Percentiles rank a stretch among this genome's conserved stretches.
Evolutionary conservation across 169 alveolate species (phyloP).

Genomic region (Plasmodium knowlesi): DNA sequence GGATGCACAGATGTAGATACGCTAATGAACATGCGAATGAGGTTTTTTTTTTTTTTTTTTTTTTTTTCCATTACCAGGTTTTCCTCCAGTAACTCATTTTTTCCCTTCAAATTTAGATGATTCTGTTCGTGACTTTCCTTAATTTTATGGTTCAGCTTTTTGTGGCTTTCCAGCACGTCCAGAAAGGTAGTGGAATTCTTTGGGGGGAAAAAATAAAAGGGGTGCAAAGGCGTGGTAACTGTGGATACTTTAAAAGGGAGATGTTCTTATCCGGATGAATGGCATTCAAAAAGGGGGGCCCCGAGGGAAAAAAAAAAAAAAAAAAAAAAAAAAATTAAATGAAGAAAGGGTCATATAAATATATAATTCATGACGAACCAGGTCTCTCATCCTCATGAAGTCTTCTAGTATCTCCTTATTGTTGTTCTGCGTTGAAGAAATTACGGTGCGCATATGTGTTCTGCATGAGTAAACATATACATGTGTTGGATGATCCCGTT

Average conservation of each 20-base stretch:
- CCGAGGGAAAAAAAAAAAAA: neutral
- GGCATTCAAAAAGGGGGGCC: neutral
- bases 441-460: neutral
- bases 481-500: neutral
- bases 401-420: slow-evolving; percentile 56
- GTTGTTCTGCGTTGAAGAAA: neutral
- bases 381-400: slow-evolving; percentile 39
- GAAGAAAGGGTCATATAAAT: neutral
- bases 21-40: neutral
- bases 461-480: neutral
- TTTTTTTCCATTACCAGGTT: slow-evolving; percentile 18
- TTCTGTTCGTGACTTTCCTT: slow-evolving; percentile 34
- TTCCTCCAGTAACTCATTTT: slow-evolving; percentile 30
- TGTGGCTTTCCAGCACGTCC: slow-evolving; percentile 26
- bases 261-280: neutral
- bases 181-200: slow-evolving; percentile 48
- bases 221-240: neutral
- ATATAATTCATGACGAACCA: slow-evolving; percentile 2
- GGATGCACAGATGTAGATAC: neutral
- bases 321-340: neutral
- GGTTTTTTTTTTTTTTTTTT: neutral
- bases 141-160: slow-evolving; percentile 28
- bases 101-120: slow-evolving; percentile 21
- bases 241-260: neutral
- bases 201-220: neutral